Evolutionary conservation across 2,329 filamentous ascomycete species (phyloP), one percentile per base, ranked within the genome.

Genomic region (Colletotrichum sp.): DNA sequence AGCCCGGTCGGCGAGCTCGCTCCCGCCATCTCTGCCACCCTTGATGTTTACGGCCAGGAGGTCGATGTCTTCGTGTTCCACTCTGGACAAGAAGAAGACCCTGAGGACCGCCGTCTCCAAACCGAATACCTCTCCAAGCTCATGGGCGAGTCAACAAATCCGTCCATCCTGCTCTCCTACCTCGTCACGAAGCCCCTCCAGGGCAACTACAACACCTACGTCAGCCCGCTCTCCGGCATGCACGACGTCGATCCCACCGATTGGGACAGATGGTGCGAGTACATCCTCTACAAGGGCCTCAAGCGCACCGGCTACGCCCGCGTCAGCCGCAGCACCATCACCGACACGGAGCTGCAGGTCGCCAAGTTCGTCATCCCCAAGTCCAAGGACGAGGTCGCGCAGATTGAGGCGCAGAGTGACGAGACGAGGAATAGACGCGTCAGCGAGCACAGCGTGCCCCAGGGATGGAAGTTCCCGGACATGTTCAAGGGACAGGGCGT

Each of bases 191-290:
- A 94, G 84, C 97, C 97, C 0, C 89, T 94, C 8, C 88, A 98
- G 87, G 97, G 97, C 77, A 99, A 99, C 83, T 99, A 99, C 88
- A 96, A 99, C 84, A 98, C 93, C 0, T 99, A 98, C 81, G 97
- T 99, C 29, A 95, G 95, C 72, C 90, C 95, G 69, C 88, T 88
- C 74, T 98, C 95, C 75, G 95, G 96, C 12, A 99, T 99, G 97
- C 93, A 95, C 81, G 97, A 99, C 82, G 97, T 99, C 66, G 97
- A 99, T 82, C 91, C 93, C 0, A 93, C 89, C 5, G 97, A 99
- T 84, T 98, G 96, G 96, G 97, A 99, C 84, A 90, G 97, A 71
- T 99, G 97, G 97, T 99, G 97, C 88, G 96, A 99, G 88, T 99
- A 99, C 85, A 98, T 99, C 79, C 88, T 99, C 30, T 99, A 95